phyloP scores from a whole-genome alignment of 75 land plant species.

The Azolla pinnata region DNA sequence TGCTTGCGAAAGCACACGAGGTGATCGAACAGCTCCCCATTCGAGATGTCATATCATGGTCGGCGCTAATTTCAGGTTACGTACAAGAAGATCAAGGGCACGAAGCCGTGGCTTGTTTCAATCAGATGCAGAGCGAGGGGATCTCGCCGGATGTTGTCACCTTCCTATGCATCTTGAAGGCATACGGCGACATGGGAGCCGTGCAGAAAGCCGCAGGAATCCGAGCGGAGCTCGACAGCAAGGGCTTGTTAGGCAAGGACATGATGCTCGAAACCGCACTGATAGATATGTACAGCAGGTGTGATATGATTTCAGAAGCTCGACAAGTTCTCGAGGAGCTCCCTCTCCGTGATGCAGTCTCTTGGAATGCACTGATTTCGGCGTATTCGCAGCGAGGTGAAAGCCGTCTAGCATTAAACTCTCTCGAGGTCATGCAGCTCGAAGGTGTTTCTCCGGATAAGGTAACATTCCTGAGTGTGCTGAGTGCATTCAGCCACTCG shows the following conservation, averaged over 20 bases:
- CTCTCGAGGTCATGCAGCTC: constrained; percentile 21
- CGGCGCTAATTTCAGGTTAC: constrained; percentile 4
- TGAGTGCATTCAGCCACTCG: not conserved
- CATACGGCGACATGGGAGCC: constrained; percentile 2
- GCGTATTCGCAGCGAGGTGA: constrained; percentile 17
- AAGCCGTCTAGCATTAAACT: constrained; percentile 18
- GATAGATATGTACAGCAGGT: constrained; percentile 19
- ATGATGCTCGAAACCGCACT: constrained; percentile 17
- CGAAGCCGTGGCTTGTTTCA: constrained; percentile 5
- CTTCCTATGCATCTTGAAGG: not conserved
- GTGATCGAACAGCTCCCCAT: constrained; percentile 5
- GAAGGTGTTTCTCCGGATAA: constrained; percentile 4
- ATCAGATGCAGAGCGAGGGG: constrained; percentile 3
- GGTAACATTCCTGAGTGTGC: not conserved
- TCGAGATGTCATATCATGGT: constrained; percentile 3
- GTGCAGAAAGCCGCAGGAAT: not conserved
- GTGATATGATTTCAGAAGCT: constrained; percentile 15
- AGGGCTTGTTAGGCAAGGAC: not conserved
- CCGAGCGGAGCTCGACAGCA: not conserved
- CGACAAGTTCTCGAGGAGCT: constrained; percentile 34
- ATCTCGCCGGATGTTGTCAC: not conserved
- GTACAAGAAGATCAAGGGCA: not conserved
- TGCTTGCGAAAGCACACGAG: not conserved
- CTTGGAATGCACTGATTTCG: constrained; percentile 55
- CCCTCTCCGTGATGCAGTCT: constrained; percentile 36